Conservation (phyloP, 2,329 filamentous ascomycete species). For the Phyllosticta citribraziliensis region DNA sequence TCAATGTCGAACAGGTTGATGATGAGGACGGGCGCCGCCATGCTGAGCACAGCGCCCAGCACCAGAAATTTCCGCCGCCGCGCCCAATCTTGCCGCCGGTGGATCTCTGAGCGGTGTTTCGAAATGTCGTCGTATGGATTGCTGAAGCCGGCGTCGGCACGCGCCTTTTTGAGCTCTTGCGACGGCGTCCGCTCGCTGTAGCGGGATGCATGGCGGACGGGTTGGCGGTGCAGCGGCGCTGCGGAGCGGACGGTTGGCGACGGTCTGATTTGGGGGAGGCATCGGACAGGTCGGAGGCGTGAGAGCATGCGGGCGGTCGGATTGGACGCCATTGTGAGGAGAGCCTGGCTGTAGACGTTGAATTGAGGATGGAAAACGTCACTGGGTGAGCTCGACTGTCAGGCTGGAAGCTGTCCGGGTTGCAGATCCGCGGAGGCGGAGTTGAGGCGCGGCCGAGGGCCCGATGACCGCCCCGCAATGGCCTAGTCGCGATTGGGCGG, state of each 20-base stretch:
- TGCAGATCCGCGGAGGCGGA: not conserved
- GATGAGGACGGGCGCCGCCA: conserved; percentile 27
- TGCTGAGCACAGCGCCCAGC: conserved; percentile 25
- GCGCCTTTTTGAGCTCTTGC: not conserved
- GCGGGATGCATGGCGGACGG: conserved; percentile 10
- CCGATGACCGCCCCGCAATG: not conserved
- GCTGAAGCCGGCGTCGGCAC: not conserved
- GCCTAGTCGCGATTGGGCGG: not conserved
- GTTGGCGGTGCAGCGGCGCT: conserved; percentile 11
- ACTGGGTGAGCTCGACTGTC: not conserved
- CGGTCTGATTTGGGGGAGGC: conserved; percentile 15
- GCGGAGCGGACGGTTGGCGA: conserved; percentile 14
- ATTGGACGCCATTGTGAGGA: conserved; percentile 6
- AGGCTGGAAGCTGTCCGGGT: not conserved
- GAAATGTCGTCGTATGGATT: conserved; percentile 21
- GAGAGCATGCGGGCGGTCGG: conserved; percentile 18
- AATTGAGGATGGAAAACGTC: not conserved
- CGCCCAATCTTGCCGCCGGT: conserved; percentile 20
- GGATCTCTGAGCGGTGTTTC: conserved; percentile 23
- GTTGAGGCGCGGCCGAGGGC: not conserved
- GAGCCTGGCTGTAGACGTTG: not conserved
- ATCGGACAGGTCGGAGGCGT: conserved; percentile 22
- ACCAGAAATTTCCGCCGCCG: conserved; percentile 24
- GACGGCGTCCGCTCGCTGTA: not conserved
- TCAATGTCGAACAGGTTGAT: conserved; percentile 24